These are phyloP conservation scores for Tetracentron sinense DNA, from an alignment of 164 flowering plant species.

Conservation along the genomic window DNA sequence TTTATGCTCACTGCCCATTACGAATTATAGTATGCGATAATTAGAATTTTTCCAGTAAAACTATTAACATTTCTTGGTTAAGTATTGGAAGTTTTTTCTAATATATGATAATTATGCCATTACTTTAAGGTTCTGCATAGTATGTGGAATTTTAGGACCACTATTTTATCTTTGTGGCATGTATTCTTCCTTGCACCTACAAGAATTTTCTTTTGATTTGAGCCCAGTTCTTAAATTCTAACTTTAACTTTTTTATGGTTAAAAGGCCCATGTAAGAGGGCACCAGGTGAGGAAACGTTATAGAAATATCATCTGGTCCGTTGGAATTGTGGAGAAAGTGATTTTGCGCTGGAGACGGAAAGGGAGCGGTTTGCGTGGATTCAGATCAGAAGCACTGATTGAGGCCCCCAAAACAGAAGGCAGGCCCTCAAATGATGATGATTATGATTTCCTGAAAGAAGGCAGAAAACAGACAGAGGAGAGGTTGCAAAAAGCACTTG, in stretches of 20 bases:
- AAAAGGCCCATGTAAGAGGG: constrained; percentile 92
- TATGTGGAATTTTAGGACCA: too few relatives aligned
- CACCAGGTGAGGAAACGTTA: constrained; percentile 91
- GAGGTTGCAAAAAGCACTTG: constrained; percentile 79
- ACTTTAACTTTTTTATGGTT: constrained; percentile 12
- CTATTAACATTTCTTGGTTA: too few relatives aligned
- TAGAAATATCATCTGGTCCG: constrained; percentile 75
- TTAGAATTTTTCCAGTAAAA: too few relatives aligned
- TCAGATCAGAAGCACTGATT: constrained; percentile 46
- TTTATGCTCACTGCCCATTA: too few relatives aligned
- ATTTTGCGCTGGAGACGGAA: constrained; percentile 94
- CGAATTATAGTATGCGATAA: too few relatives aligned
- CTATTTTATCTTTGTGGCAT: background rate
- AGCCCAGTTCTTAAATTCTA: constrained; percentile 2
- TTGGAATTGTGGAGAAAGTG: constrained; percentile 89
- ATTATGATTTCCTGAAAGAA: constrained; percentile 82
- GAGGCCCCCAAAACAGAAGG: constrained; percentile 32
- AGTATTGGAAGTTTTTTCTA: too few relatives aligned
- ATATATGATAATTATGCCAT: too few relatives aligned
- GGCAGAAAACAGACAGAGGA: constrained; percentile 87
- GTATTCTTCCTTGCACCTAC: constrained; percentile 1
- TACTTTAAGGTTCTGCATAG: too few relatives aligned
- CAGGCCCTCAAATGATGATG: constrained; percentile 62
- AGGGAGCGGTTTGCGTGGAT: constrained; percentile 91
- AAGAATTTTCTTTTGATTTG: background rate